These are phyloP conservation scores for Hortaea werneckii DNA, from an alignment of 2,329 filamentous ascomycete species.

Conservation along the genomic window DNA sequence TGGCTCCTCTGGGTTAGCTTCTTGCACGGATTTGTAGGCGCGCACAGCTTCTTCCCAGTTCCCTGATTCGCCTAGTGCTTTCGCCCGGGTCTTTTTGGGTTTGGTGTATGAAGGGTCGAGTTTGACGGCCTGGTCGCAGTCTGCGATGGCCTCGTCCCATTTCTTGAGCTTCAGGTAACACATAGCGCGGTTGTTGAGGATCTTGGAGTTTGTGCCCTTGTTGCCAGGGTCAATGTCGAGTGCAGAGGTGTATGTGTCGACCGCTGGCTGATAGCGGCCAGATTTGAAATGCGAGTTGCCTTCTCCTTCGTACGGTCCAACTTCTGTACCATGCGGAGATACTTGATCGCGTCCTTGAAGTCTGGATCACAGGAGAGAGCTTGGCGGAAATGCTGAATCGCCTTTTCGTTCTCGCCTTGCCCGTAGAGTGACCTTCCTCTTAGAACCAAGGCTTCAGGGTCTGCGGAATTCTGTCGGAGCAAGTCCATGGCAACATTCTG, in stretches of 20 bases:
- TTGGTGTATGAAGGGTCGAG: conserved; percentile 81
- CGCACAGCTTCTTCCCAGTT: conserved; percentile 86
- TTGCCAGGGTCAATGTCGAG: conserved; percentile 79
- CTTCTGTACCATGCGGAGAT: conserved; percentile 80
- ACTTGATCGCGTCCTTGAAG: conserved; percentile 78
- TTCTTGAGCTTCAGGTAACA: conserved; percentile 77
- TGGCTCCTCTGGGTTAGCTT: conserved; percentile 72
- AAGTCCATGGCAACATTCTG: conserved; percentile 86
- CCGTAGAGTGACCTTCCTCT: conserved; percentile 79
- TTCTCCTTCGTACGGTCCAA: conserved; percentile 89
- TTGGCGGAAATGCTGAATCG: conserved; percentile 82
- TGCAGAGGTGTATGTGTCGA: conserved; percentile 74
- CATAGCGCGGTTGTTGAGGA: conserved; percentile 85
- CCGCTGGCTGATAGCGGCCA: conserved; percentile 66
- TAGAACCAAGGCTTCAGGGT: conserved; percentile 86
- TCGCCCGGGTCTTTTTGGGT: conserved; percentile 87
- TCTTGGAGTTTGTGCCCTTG: conserved; percentile 87
- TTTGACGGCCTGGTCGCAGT: conserved; percentile 74
- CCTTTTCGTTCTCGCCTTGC: conserved; percentile 91
- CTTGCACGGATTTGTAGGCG: conserved; percentile 78
- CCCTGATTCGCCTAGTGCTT: conserved; percentile 72
- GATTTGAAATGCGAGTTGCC: conserved; percentile 87
- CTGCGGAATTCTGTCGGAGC: conserved; percentile 75
- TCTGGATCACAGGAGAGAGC: conserved; percentile 87
- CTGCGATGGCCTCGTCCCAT: conserved; percentile 68